Percentiles rank a stretch among this genome's conserved stretches.
These are phyloP conservation scores for Suillus hirtellus DNA, from an alignment of 768 basidiomycete genomes.

Conservation along the genomic window DNA sequence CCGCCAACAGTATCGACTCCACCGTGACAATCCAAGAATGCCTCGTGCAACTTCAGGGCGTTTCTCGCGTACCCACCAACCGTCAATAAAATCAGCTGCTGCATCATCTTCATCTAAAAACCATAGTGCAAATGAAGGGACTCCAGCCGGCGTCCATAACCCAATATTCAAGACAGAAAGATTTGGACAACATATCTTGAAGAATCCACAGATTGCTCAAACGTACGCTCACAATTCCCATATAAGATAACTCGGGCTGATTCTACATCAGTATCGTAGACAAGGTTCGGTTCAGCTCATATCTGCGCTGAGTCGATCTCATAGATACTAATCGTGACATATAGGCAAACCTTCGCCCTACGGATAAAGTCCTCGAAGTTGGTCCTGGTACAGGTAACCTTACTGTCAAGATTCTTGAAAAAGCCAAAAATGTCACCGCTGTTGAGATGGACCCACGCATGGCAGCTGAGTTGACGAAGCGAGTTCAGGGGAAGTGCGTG, in stretches of 20 bases:
- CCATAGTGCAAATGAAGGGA: conserved; percentile 40
- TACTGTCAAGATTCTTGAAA: conserved; percentile 90
- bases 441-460: conserved; percentile 99
- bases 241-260: conserved; percentile 16
- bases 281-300: conserved; percentile 39
- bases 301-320: not conserved
- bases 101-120: conserved; percentile 38
- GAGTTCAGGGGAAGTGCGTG: conserved; percentile 96
- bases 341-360: conserved; percentile 88
- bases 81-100: conserved; percentile 47
- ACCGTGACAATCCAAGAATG: conserved; percentile 42
- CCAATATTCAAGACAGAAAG: conserved; percentile 93
- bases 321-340: conserved; percentile 2
- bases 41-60: conserved; percentile 78
- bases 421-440: conserved; percentile 89
- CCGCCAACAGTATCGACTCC: not conserved
- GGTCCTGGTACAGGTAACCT: conserved; percentile 98
- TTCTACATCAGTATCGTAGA: conserved; percentile 54
- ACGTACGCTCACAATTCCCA: conserved; percentile 53
- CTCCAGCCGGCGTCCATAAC: conserved; percentile 57
- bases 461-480: conserved; percentile 96
- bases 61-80: conserved; percentile 68
- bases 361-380: conserved; percentile 95
- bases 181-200: conserved; percentile 97
- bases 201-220: conserved; percentile 89